Base-by-base conservation (phyloP, 2,329 filamentous ascomycete genomes). In the Fusarium equiseti region DNA sequence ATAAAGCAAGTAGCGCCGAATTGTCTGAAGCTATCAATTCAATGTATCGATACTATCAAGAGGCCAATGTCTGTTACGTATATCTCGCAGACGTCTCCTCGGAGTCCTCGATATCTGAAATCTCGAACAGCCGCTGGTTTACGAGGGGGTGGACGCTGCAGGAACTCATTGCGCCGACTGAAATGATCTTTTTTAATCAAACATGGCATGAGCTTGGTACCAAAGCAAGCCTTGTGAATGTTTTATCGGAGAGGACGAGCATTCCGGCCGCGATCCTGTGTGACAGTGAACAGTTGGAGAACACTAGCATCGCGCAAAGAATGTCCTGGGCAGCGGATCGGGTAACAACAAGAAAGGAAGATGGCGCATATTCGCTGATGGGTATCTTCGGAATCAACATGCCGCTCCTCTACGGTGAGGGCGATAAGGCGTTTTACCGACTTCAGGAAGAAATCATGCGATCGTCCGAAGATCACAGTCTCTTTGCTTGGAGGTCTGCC, bases 11-110 rank as follows among this genome's bases (percentile, higher is more conserved):
- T 6, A 70, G 63, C 3, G 56, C 68, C 6, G 73, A 74, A 42
- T 35, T 75, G 0, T 54, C 49, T 1, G 63, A 75, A 35, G 69
- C 73, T 0, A 71, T 75, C 12, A 73, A 73, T 18, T 69, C 57
- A 4, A 75, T 75, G 71, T 75, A 72, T 16, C 27, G 29, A 3
- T 75, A 70, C 29, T 75, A 75, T 16, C 26, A 53, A 11, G 58
- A 63, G 18, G 62, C 71, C 1, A 45, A 32, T 0, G 13, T 54
- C 0, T 73, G 65, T 13, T 73, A 71, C 16, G 62, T 42, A 18
- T 72, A 72, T 20, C 56, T 73, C 8, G 49, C 42, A 5, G 68
- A 71, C 3, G 22, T 71, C 4, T 27, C 27, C 2, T 7, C 20
- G 0, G 4, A 2, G 2, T 27, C 32, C 4, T 11, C 20, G 0